A percentile compares a stretch with the other conserved stretches of the same genome.
phyloP scores from a whole-genome alignment of 768 basidiomycete species.

The Rhizopogon vinicolor region DNA sequence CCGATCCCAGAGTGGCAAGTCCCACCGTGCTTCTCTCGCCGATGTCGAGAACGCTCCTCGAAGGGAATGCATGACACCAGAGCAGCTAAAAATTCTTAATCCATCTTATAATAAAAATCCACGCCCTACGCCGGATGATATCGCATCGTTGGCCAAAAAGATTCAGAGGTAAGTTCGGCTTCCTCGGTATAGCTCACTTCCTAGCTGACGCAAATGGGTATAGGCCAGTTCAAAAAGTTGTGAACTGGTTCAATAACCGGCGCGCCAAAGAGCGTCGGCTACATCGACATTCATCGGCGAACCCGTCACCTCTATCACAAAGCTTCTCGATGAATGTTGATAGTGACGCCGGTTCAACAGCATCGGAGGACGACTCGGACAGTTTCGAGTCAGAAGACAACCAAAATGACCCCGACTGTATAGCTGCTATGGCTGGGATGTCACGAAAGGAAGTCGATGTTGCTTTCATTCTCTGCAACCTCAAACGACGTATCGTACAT shows the following conservation, averaged over 20 bases:
- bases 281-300: neutral
- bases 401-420: neutral
- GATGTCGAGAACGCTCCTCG: neutral
- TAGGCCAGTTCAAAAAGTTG: neutral
- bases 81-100: neutral
- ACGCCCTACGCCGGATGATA: neutral
- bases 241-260: slow-evolving; percentile 2
- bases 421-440: neutral
- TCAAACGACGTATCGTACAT: neutral
- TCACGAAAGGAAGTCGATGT: neutral
- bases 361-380: neutral
- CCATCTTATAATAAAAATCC: neutral
- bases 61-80: neutral
- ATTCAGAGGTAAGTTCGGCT: neutral
- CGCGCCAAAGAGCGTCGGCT: neutral
- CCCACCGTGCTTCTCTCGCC: neutral
- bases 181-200: too few relatives aligned
- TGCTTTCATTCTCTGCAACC: neutral
- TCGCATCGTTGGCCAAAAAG: neutral
- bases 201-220: neutral
- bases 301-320: neutral
- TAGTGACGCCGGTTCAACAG: neutral
- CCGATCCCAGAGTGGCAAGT: neutral
- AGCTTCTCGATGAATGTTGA: neutral
- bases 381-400: neutral